Evolutionary conservation across 768 basidiomycete species (phyloP).

Genomic region (Leccinum olivaceopallidum): DNA sequence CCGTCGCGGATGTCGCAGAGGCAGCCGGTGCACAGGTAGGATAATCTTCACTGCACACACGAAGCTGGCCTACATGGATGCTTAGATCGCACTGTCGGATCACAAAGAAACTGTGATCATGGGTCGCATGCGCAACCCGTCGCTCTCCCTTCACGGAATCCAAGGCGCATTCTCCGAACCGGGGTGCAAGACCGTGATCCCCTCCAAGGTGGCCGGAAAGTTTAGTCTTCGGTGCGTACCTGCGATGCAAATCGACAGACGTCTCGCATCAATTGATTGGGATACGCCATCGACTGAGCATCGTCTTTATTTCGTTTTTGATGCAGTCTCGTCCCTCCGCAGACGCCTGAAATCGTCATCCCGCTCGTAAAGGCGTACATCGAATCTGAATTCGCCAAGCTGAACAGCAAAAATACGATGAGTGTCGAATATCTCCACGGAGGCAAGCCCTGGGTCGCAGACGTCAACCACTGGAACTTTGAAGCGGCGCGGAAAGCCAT

Average conservation of each 20-base stretch:
- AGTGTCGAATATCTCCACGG: slow-evolving; percentile 71
- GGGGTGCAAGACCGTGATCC: slow-evolving; percentile 92
- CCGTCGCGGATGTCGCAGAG: slow-evolving; percentile 68
- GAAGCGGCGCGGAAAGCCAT: slow-evolving; percentile 85
- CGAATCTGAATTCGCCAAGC: slow-evolving; percentile 77
- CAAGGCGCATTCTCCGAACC: slow-evolving; percentile 89
- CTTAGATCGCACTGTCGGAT: slow-evolving; percentile 61
- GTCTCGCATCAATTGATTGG: background rate
- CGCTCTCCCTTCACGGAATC: slow-evolving; percentile 91
- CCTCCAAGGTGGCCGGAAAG: slow-evolving; percentile 84
- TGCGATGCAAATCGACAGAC: background rate
- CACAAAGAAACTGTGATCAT: slow-evolving; percentile 83
- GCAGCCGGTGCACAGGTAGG: slow-evolving; percentile 64
- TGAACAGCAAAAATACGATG: slow-evolving; percentile 83
- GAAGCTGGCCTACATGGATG: background rate
- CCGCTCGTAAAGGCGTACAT: slow-evolving; percentile 72
- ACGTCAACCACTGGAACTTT: slow-evolving; percentile 90
- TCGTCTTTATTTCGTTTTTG: background rate
- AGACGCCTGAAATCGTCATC: slow-evolving; percentile 74
- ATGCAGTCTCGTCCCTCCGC: slow-evolving; percentile 76
- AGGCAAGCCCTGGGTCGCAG: slow-evolving; percentile 89
- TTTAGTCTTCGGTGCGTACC: slow-evolving; percentile 83
- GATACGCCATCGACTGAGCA: background rate
- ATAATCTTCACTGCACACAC: background rate
- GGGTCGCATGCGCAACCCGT: slow-evolving; percentile 91